These are phyloP conservation scores for Luzula sylvatica DNA, from an alignment of 176 grass and related monocot genomes.

Conservation along the genomic window DNA sequence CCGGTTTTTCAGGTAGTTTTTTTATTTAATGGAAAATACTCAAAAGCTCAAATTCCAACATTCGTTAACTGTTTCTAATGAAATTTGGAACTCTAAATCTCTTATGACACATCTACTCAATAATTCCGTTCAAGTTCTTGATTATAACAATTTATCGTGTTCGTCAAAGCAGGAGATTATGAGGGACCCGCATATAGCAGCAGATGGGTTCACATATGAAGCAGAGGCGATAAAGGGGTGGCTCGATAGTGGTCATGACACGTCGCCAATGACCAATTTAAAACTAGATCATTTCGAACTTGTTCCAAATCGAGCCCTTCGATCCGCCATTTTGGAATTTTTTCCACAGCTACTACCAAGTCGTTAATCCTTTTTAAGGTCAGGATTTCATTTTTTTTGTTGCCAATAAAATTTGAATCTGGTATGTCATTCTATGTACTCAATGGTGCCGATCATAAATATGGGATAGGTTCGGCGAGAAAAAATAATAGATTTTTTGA, in stretches of 20 bases:
- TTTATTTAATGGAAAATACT: no score
- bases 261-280: slow-evolving; percentile 66
- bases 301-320: slow-evolving; percentile 50
- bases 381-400: no score
- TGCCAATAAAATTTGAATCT: no score
- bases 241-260: slow-evolving; percentile 36
- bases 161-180: slow-evolving; percentile 46
- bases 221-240: slow-evolving; percentile 49
- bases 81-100: neutral
- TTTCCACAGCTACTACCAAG: slow-evolving; percentile 11
- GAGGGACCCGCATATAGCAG: slow-evolving; percentile 53
- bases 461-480: no score
- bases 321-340: slow-evolving; percentile 53
- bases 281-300: slow-evolving; percentile 42
- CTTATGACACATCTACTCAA: neutral
- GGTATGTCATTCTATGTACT: no score
- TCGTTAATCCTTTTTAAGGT: slow-evolving; percentile 7
- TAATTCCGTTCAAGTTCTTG: slow-evolving; percentile 4
- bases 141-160: neutral
- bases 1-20: slow-evolving; percentile 57
- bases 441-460: no score
- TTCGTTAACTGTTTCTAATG: neutral
- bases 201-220: slow-evolving; percentile 66
- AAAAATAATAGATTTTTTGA: no score
- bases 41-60: neutral